Percentiles rank a stretch among this genome's conserved stretches.
phyloP scores from a whole-genome alignment of 257 asterid genomes.

The Galeopsis tetrahit region DNA sequence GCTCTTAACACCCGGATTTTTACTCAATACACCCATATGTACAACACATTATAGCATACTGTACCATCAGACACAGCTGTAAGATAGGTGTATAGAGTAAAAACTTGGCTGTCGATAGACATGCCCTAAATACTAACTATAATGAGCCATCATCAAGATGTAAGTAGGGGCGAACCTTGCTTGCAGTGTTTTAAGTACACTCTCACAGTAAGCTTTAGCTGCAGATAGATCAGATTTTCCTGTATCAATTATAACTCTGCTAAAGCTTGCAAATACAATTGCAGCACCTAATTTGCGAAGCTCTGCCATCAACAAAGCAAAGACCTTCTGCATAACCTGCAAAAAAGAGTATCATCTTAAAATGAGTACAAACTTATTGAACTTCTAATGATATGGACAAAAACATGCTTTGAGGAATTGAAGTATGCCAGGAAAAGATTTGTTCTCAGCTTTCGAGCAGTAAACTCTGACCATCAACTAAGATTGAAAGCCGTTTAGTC shows the following conservation, averaged over 20 bases:
- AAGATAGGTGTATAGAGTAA: neutral
- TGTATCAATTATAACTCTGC: slow-evolving; percentile 81
- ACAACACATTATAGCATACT: too few species aligned
- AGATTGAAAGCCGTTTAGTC: slow-evolving; percentile 2
- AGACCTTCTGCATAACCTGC: slow-evolving; percentile 94
- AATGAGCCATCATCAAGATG: slow-evolving; percentile 20
- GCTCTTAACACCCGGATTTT: too few species aligned
- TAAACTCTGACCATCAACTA: slow-evolving; percentile 12
- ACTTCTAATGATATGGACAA: slow-evolving; percentile 18
- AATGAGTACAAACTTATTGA: slow-evolving; percentile 11
- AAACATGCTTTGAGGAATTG: slow-evolving; percentile 14
- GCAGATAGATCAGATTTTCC: slow-evolving; percentile 87
- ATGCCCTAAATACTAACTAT: neutral
- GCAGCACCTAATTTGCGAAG: slow-evolving; percentile 90
- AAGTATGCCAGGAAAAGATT: slow-evolving; percentile 20
- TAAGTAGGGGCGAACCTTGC: slow-evolving; percentile 60
- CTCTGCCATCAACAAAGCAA: slow-evolving; percentile 94
- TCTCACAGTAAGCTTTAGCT: slow-evolving; percentile 94
- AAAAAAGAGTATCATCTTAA: slow-evolving; percentile 30
- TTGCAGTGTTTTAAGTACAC: slow-evolving; percentile 78
- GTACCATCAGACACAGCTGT: too few species aligned
- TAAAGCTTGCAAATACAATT: slow-evolving; percentile 83
- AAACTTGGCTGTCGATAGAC: neutral
- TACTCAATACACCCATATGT: too few species aligned
- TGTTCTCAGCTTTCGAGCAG: neutral